phyloP scores from a whole-genome alignment of 2,329 filamentous ascomycete genomes.

The Orbilia javanica region DNA sequence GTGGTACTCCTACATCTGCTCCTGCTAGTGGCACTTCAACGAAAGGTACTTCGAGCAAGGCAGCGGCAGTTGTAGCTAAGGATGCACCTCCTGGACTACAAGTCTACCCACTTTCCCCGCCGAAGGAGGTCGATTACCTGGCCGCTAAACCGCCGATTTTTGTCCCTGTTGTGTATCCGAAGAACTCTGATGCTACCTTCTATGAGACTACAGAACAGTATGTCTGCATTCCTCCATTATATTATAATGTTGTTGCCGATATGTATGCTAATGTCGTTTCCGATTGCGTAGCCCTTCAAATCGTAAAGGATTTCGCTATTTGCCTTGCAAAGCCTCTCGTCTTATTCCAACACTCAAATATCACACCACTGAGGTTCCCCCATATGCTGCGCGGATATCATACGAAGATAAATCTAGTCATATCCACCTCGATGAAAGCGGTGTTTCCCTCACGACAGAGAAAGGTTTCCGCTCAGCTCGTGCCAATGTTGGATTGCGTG shows the following conservation, averaged over 20 bases:
- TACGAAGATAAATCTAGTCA: slow-evolving; percentile 91
- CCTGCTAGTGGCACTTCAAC: slow-evolving; percentile 34
- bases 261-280: slow-evolving; percentile 68
- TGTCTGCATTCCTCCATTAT: slow-evolving; percentile 63
- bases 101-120: slow-evolving; percentile 58
- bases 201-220: slow-evolving; percentile 76
- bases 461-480: slow-evolving; percentile 93
- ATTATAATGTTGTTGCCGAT: background rate
- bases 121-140: slow-evolving; percentile 68
- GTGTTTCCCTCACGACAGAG: slow-evolving; percentile 83
- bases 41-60: slow-evolving; percentile 19
- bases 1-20: slow-evolving; percentile 64
- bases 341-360: slow-evolving; percentile 91
- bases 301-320: slow-evolving; percentile 84
- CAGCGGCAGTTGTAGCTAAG: slow-evolving; percentile 8
- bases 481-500: slow-evolving; percentile 88
- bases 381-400: slow-evolving; percentile 85
- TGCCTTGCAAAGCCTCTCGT: slow-evolving; percentile 85
- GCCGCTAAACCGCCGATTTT: slow-evolving; percentile 46
- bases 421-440: slow-evolving; percentile 83
- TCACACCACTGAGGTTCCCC: slow-evolving; percentile 85
- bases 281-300: slow-evolving; percentile 69
- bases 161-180: slow-evolving; percentile 45
- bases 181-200: slow-evolving; percentile 67
- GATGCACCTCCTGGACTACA: slow-evolving; percentile 51